Evolutionary conservation across 768 basidiomycete species (phyloP), one percentile per base, ranked within the genome.

Genomic region (Daedaleopsis nitida): DNA sequence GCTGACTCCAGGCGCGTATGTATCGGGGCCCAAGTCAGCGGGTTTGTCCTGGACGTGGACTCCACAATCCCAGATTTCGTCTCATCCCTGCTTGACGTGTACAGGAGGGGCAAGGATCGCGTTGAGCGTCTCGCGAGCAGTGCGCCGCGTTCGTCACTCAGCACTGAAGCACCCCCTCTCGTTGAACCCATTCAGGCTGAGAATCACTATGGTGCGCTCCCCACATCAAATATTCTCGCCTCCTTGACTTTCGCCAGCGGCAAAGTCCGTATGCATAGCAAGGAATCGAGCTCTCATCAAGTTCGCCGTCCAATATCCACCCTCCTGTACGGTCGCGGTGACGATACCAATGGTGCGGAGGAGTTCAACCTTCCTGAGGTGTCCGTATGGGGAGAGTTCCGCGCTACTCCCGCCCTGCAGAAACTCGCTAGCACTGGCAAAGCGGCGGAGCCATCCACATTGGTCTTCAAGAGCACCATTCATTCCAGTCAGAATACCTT

Each of bases 401-500:
- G 86, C 32, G 83, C 89, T 10, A 80, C 82, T 1, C 78, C 85
- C 1, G 72, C 80, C 10, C 72, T 74, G 13, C 74, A 78, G 38
- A 81, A 79, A 61, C 65, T 74, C 55, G 63, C 24, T 66, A 4
- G n/a, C 47, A 52, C 44, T 32, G 68, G 68, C 23, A 66, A 65
- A 16, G 62, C 63, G 55, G 58, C 57, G 17, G 82, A 83, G 60
- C 81, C 87, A 0, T 86, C 89, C 1, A 79, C 82, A 3, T 77
- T 96, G 32, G 78, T 92, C 62, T 89, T 97, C 79, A 94, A 93
- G 72, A 83, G 85, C 68, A 90, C 91, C n/a, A 83, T 98, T 21
- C 92, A 95, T 69, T 88, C 91, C 0, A 97, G 94, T 69, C 83
- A 87, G 61, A 98, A 98, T 70, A 87, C 83, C 2, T 78, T 98